Base-by-base conservation (phyloP, 2,329 filamentous ascomycete genomes). In the Hymenoscyphus linearis region DNA sequence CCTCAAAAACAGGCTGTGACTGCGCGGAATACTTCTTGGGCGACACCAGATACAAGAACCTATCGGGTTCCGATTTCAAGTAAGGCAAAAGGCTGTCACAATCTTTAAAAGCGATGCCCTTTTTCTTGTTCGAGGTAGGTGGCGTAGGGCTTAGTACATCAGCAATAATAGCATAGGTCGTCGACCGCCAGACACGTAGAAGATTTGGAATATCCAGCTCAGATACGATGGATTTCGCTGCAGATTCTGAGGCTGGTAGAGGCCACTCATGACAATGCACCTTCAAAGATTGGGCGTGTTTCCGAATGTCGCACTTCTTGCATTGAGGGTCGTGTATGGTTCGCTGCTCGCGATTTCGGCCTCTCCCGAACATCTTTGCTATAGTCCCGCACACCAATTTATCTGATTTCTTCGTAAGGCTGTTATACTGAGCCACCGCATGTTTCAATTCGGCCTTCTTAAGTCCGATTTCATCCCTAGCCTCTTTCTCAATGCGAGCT, bases 211-310 rank as follows among this genome's bases (percentile, higher is more conserved):
- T 60, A 0, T 64, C 55, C 0, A 85, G 70, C 64, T 86, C 84
- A 57, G 85, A 86, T 0, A 85, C 73, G 0, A 76, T 75, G 0
- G 80, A 74, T 60, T 80, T 77, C 0, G 75, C 74, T 12, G 74
- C 31, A 13, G 25, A 10, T n/a, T 58, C 44, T 14, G 25, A n/a
- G 0, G 0, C 50, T 34, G 82, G 78, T 0, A 87, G 71, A 0
- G 84, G 83, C 82, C 82, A 85, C 66, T 87, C 84, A 64, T 83
- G 75, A 9, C 83, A 68, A 0, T 50, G 0, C 7, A 88, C 85
- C 0, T 27, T 40, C 0, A 87, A 60, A 0, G 3, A 1, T 0
- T 74, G 53, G 0, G 81, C 0, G 80, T 52, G 0, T 53, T 0
- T 16, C 5, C 36, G 36, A 40, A 40, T 13, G 1, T 16, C 12